These are phyloP conservation scores for Fusarium longipes DNA, from an alignment of 2,329 filamentous ascomycete genomes.

Conservation along the genomic window DNA sequence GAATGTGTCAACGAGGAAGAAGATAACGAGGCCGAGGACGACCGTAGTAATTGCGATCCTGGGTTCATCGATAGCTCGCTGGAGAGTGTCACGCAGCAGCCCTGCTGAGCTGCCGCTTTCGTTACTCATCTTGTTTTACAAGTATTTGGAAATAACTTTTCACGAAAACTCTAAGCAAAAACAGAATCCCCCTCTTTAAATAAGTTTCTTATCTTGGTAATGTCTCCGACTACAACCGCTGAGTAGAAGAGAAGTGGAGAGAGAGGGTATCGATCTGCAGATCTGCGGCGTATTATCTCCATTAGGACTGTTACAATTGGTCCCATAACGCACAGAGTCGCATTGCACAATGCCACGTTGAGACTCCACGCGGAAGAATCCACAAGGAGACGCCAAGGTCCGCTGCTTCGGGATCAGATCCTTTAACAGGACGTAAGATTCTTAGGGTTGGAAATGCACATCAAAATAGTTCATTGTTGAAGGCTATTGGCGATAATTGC, in stretches of 20 bases:
- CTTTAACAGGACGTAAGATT: too few relatives aligned
- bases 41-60: background rate
- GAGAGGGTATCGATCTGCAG: background rate
- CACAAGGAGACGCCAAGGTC: background rate
- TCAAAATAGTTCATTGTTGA: too few relatives aligned
- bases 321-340: background rate
- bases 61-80: background rate
- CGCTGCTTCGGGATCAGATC: background rate
- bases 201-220: background rate
- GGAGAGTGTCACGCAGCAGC: background rate
- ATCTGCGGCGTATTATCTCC: background rate
- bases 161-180: background rate
- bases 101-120: background rate
- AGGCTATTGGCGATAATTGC: too few relatives aligned
- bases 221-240: background rate
- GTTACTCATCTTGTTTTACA: background rate
- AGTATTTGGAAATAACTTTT: too few relatives aligned
- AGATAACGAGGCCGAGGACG: background rate
- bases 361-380: background rate
- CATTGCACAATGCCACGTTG: background rate
- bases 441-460: too few relatives aligned
- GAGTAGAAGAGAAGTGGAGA: background rate
- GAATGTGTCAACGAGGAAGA: slow-evolving; percentile 28
- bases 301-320: background rate
- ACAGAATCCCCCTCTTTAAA: background rate